These are phyloP conservation scores for Nitzschia sp. DNA, from an alignment of 108 stramenopile genomes.

Conservation along the genomic window DNA sequence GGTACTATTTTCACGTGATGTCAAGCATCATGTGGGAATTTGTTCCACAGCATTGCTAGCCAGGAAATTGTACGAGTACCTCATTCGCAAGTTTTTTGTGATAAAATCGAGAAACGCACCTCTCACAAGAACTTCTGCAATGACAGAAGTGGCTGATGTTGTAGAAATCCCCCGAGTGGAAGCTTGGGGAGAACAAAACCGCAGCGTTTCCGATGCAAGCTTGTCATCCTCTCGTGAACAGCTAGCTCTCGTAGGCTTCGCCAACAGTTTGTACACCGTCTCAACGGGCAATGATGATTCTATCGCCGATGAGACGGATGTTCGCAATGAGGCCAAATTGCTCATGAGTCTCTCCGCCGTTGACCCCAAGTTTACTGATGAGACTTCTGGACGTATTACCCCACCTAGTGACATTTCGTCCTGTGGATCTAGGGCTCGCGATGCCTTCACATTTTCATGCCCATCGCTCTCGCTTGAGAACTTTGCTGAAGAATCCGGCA, in stretches of 20 bases:
- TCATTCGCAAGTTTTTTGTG: background rate
- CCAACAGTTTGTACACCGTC: slow-evolving; percentile 48
- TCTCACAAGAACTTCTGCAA: no score
- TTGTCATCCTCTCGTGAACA: slow-evolving; percentile 42
- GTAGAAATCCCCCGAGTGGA: background rate
- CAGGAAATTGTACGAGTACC: background rate
- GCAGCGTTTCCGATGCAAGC: slow-evolving; percentile 11
- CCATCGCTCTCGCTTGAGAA: slow-evolving; percentile 60
- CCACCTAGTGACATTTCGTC: slow-evolving; percentile 33
- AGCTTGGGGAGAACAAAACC: slow-evolving; percentile 9
- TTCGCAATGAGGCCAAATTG: slow-evolving; percentile 72
- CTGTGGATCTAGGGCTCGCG: slow-evolving; percentile 11
- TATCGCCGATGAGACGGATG: slow-evolving; percentile 48
- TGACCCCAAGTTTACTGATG: slow-evolving; percentile 11
- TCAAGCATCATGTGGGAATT: background rate
- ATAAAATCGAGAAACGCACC: no score
- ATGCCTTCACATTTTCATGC: slow-evolving; percentile 47
- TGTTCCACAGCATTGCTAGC: slow-evolving; percentile 24
- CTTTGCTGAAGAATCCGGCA: background rate
- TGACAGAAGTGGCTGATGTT: no score
- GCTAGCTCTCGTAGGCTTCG: slow-evolving; percentile 62
- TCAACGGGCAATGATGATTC: slow-evolving; percentile 47
- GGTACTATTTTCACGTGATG: slow-evolving; percentile 15
- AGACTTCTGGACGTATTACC: slow-evolving; percentile 25
- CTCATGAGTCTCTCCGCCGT: slow-evolving; percentile 74